These are phyloP conservation scores for Mycosphaerelloides madeirae DNA, from an alignment of 2,329 filamentous ascomycete genomes.

Conservation along the genomic window DNA sequence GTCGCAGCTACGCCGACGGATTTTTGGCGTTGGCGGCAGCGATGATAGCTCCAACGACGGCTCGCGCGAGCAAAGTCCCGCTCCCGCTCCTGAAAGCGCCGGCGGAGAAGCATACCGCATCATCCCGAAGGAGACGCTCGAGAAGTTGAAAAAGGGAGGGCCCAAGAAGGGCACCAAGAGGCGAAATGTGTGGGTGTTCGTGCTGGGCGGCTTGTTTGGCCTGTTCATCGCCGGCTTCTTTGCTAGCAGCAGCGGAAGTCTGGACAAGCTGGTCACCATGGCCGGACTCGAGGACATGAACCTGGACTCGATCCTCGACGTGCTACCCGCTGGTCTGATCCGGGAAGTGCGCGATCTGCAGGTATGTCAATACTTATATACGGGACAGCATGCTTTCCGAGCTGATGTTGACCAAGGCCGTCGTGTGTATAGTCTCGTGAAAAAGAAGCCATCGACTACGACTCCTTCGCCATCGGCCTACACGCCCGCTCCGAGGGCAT, in stretches of 20 bases:
- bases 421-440: slow-evolving; percentile 64
- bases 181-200: slow-evolving; percentile 75
- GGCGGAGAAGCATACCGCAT: slow-evolving; percentile 42
- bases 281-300: slow-evolving; percentile 67
- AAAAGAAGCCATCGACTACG: slow-evolving; percentile 81
- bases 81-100: slow-evolving; percentile 31
- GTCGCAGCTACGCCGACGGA: slow-evolving; percentile 32
- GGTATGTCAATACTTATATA: slow-evolving; percentile 50
- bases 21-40: slow-evolving; percentile 26
- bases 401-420: slow-evolving; percentile 29
- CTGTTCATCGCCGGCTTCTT: slow-evolving; percentile 86
- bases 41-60: slow-evolving; percentile 27
- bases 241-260: slow-evolving; percentile 70
- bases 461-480: slow-evolving; percentile 86
- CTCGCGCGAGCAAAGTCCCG: slow-evolving; percentile 39
- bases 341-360: slow-evolving; percentile 81
- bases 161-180: slow-evolving; percentile 53
- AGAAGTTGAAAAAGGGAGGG: slow-evolving; percentile 35
- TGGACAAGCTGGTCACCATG: slow-evolving; percentile 65
- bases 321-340: slow-evolving; percentile 77
- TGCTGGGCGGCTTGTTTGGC: slow-evolving; percentile 83
- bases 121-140: slow-evolving; percentile 48
- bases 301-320: slow-evolving; percentile 81
- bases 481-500: slow-evolving; percentile 79
- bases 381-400: slow-evolving; percentile 1